Evolutionary conservation across 2,329 filamentous ascomycete species (phyloP).

Genomic region (Xylariaceae sp.): DNA sequence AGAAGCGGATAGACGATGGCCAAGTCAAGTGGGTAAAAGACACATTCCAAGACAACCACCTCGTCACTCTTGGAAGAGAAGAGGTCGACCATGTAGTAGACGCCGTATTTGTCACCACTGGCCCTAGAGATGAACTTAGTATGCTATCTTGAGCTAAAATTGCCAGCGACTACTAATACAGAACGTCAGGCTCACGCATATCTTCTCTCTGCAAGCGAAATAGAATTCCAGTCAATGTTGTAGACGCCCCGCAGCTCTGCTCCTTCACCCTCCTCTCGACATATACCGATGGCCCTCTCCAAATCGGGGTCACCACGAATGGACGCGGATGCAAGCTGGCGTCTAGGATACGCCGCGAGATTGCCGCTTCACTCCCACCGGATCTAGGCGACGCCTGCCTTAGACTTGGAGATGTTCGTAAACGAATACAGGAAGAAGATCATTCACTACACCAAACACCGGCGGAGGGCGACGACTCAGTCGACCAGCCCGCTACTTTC

Average conservation of each 20-base stretch:
- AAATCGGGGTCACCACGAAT: constrained; percentile 95
- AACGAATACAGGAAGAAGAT: constrained; percentile 77
- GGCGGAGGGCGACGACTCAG: constrained; percentile 62
- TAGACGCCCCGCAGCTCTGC: constrained; percentile 84
- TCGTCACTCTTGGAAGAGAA: constrained; percentile 77
- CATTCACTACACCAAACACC: constrained; percentile 47
- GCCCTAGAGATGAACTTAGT: constrained; percentile 53
- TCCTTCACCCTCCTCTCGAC: constrained; percentile 90
- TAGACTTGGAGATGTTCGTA: constrained; percentile 74
- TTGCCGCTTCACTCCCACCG: constrained; percentile 77
- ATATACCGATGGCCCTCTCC: constrained; percentile 86
- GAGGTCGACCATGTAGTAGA: constrained; percentile 83
- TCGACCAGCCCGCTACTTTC: constrained; percentile 80
- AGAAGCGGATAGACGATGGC: constrained; percentile 69
- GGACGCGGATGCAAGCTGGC: constrained; percentile 94
- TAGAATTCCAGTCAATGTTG: constrained; percentile 91
- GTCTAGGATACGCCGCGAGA: constrained; percentile 84
- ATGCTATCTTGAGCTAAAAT: constrained; percentile 45
- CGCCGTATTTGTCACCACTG: constrained; percentile 83
- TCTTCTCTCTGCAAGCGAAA: constrained; percentile 76
- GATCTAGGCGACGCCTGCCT: constrained; percentile 79
- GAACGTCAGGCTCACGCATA: constrained; percentile 64
- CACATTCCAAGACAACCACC: constrained; percentile 71
- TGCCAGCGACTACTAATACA: constrained; percentile 7
- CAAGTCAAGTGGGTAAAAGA: constrained; percentile 70